Percentiles rank a stretch among this genome's conserved stretches.
Conservation (phyloP, 805 yeast genomes). For the Yarrowia sp. region DNA sequence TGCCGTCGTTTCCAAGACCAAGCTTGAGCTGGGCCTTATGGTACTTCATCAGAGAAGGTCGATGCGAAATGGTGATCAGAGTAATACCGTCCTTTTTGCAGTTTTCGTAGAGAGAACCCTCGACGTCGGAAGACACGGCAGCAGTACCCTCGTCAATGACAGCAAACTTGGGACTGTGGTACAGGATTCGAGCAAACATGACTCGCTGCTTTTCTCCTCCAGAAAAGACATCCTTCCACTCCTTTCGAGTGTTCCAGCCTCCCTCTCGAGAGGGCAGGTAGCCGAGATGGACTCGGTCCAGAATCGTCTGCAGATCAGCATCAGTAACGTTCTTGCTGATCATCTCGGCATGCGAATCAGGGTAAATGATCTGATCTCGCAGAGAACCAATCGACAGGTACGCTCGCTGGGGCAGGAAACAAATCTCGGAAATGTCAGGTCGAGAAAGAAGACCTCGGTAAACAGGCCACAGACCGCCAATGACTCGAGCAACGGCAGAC, state of each 20-base stretch:
- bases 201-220: slow-evolving; percentile 96
- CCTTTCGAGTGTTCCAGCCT: slow-evolving; percentile 50
- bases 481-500: slow-evolving; percentile 74
- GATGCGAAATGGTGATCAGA: slow-evolving; percentile 75
- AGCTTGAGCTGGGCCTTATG: slow-evolving; percentile 75
- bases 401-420: slow-evolving; percentile 81
- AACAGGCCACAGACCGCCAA: slow-evolving; percentile 90
- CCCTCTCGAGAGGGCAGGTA: slow-evolving; percentile 67
- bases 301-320: slow-evolving; percentile 59
- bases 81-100: slow-evolving; percentile 68
- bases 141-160: slow-evolving; percentile 91
- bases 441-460: slow-evolving; percentile 77
- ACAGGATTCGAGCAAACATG: slow-evolving; percentile 79
- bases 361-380: slow-evolving; percentile 89
- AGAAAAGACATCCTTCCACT: slow-evolving; percentile 87
- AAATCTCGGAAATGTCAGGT: slow-evolving; percentile 61
- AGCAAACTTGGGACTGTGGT: slow-evolving; percentile 75
- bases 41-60: slow-evolving; percentile 79
- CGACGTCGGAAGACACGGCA: slow-evolving; percentile 86
- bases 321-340: slow-evolving; percentile 67
- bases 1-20: slow-evolving; percentile 47
- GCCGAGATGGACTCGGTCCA: slow-evolving; percentile 74
- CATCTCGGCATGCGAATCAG: slow-evolving; percentile 74
- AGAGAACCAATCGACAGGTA: slow-evolving; percentile 77
- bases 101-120: slow-evolving; percentile 76